These are phyloP conservation scores for Aspergillus cejpii DNA, from an alignment of 2,329 filamentous ascomycete species.

Conservation along the genomic window DNA sequence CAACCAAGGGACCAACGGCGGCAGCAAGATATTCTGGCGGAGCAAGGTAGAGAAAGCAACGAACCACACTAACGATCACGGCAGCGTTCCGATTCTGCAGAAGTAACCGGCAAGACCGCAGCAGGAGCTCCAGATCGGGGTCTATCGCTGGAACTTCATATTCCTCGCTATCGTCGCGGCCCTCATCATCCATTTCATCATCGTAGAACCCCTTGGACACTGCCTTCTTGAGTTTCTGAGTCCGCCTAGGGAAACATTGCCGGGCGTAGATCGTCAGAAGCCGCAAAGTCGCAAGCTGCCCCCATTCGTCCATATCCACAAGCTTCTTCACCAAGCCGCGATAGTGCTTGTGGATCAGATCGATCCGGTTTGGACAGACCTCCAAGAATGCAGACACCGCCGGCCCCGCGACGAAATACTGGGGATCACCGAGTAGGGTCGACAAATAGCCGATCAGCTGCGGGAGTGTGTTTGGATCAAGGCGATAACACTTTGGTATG, in stretches of 20 bases:
- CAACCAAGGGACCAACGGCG: slow-evolving; percentile 76
- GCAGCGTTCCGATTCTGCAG: slow-evolving; percentile 89
- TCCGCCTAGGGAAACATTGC: slow-evolving; percentile 74
- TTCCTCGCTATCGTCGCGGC: slow-evolving; percentile 41
- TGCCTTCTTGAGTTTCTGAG: slow-evolving; percentile 50
- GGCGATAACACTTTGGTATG: slow-evolving; percentile 89
- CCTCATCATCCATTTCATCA: slow-evolving; percentile 50
- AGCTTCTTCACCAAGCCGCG: slow-evolving; percentile 76
- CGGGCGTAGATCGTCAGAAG: slow-evolving; percentile 80
- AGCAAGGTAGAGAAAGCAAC: slow-evolving; percentile 78
- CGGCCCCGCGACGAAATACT: slow-evolving; percentile 94
- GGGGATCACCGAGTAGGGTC: slow-evolving; percentile 75
- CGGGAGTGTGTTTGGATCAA: slow-evolving; percentile 79
- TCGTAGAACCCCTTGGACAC: slow-evolving; percentile 74
- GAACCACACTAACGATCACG: slow-evolving; percentile 79
- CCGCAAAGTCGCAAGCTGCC: slow-evolving; percentile 74
- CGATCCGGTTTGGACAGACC: slow-evolving; percentile 77
- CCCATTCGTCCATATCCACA: slow-evolving; percentile 99
- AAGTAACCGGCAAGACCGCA: slow-evolving; percentile 74
- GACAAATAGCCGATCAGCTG: slow-evolving; percentile 77
- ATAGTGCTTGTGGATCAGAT: slow-evolving; percentile 88
- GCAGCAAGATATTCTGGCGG: slow-evolving; percentile 67
- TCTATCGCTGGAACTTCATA: slow-evolving; percentile 61
- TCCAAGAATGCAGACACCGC: slow-evolving; percentile 85
- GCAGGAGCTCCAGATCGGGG: slow-evolving; percentile 71